A percentile compares a stretch with the other conserved stretches of the same genome.
phyloP scores from a whole-genome alignment of 768 basidiomycete genomes.

The Leccinum truebloodii region DNA sequence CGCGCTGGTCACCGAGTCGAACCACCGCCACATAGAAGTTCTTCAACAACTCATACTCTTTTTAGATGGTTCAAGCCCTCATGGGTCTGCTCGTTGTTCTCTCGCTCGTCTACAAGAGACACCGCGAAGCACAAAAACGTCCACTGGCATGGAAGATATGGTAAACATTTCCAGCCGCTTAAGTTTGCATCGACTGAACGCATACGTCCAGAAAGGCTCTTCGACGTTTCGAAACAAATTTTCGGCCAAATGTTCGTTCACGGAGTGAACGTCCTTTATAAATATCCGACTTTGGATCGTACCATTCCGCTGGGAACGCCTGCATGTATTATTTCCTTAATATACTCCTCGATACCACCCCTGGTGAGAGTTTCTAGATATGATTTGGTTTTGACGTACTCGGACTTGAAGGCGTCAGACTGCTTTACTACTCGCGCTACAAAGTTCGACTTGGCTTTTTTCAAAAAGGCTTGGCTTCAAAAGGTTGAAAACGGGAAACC shows the following conservation, averaged over 20 bases:
- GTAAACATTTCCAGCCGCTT: no score
- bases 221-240: no score
- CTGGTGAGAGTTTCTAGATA: slow-evolving; percentile 51
- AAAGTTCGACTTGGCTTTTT: slow-evolving; percentile 61
- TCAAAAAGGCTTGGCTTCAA: slow-evolving; percentile 64
- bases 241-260: slow-evolving; percentile 84
- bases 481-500: slow-evolving; percentile 82
- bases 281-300: slow-evolving; percentile 75
- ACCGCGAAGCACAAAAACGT: no score
- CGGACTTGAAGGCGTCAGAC: slow-evolving; percentile 57
- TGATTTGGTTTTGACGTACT: slow-evolving; percentile 9
- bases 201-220: no score
- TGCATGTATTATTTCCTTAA: slow-evolving; percentile 94
- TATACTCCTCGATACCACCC: slow-evolving; percentile 72
- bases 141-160: no score
- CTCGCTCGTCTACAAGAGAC: no score
- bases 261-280: slow-evolving; percentile 62
- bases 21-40: background rate
- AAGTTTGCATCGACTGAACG: no score
- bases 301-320: slow-evolving; percentile 73
- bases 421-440: slow-evolving; percentile 73
- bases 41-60: slow-evolving; percentile 1
- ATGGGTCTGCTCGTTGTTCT: no score
- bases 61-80: no score
- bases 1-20: slow-evolving; percentile 38